Percentiles rank a stretch among this genome's conserved stretches.
phyloP scores from a whole-genome alignment of 306 rosid species.

The Cucumis melo region DNA sequence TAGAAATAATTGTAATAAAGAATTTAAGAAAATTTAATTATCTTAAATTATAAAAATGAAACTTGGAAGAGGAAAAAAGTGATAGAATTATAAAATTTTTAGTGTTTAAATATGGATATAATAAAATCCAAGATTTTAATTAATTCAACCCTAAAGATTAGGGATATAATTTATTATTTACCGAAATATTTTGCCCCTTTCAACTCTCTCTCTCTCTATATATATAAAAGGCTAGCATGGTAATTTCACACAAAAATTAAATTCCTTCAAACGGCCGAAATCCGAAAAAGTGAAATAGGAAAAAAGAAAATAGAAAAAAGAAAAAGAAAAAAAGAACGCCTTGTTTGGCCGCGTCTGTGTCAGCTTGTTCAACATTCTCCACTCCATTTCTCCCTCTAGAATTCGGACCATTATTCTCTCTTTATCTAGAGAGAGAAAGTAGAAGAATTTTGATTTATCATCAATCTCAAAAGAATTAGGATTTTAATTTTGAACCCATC shows the following conservation, averaged over 20 bases:
- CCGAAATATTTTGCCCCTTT: too few species aligned
- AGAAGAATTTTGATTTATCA: not conserved
- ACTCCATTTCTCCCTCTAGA: not conserved
- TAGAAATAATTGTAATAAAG: too few species aligned
- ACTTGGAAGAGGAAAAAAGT: too few species aligned
- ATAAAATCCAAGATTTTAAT: too few species aligned
- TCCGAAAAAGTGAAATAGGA: not conserved
- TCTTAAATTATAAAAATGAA: too few species aligned
- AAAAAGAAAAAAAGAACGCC: not conserved
- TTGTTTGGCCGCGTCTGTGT: not conserved
- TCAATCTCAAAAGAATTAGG: not conserved
- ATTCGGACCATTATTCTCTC: constrained; percentile 2
- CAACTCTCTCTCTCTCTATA: too few species aligned
- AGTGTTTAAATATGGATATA: too few species aligned
- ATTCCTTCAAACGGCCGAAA: constrained; percentile 7
- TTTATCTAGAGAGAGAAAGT: constrained; percentile 20
- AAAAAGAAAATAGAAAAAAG: not conserved
- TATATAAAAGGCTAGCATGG: too few species aligned
- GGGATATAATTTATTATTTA: too few species aligned
- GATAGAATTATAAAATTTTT: too few species aligned
- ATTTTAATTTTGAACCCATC: not conserved
- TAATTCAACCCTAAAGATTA: too few species aligned
- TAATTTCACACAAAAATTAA: not conserved
- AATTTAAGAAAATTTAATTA: too few species aligned
- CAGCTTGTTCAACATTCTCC: not conserved